These are phyloP conservation scores for Backusella tarrabulga DNA, from an alignment of 192 early-diverging fungal species.

Conservation along the genomic window DNA sequence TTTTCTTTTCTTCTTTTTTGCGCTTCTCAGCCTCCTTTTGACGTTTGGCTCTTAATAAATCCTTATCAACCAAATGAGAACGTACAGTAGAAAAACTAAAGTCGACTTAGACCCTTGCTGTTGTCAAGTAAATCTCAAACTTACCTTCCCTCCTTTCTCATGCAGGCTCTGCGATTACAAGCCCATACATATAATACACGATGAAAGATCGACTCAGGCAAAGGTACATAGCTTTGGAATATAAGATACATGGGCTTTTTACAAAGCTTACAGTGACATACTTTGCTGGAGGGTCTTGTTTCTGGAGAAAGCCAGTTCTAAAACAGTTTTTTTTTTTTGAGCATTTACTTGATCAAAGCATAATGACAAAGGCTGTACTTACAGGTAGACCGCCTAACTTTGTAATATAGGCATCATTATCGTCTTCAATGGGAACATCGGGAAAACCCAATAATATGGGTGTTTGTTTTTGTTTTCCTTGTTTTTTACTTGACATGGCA, in stretches of 20 bases:
- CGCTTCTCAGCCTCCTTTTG: slow-evolving; percentile 37
- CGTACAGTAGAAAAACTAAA: slow-evolving; percentile 58
- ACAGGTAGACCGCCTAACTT: slow-evolving; percentile 70
- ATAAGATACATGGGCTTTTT: slow-evolving; percentile 60
- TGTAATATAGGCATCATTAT: slow-evolving; percentile 56
- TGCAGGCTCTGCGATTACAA: slow-evolving; percentile 76
- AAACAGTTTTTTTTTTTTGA: background rate
- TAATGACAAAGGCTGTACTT: slow-evolving; percentile 11
- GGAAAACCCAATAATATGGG: slow-evolving; percentile 47
- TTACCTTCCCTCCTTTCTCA: slow-evolving; percentile 66
- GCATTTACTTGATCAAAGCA: background rate
- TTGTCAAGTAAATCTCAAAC: background rate
- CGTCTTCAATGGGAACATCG: slow-evolving; percentile 48
- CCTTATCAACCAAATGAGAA: slow-evolving; percentile 61
- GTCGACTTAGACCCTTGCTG: background rate
- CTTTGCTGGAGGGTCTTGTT: slow-evolving; percentile 25
- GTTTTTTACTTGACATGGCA: slow-evolving; percentile 13
- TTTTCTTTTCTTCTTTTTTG: slow-evolving; percentile 24
- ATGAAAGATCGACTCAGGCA: slow-evolving; percentile 67
- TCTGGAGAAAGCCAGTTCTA: slow-evolving; percentile 46
- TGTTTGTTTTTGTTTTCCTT: slow-evolving; percentile 26
- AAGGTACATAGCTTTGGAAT: slow-evolving; percentile 72
- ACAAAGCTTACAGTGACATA: slow-evolving; percentile 54
- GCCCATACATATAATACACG: slow-evolving; percentile 79
- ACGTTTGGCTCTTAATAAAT: slow-evolving; percentile 56